A percentile compares a stretch with the other conserved stretches of the same genome.
phyloP scores from a whole-genome alignment of 345 rosid species.

The Noccaea bulbosa region DNA sequence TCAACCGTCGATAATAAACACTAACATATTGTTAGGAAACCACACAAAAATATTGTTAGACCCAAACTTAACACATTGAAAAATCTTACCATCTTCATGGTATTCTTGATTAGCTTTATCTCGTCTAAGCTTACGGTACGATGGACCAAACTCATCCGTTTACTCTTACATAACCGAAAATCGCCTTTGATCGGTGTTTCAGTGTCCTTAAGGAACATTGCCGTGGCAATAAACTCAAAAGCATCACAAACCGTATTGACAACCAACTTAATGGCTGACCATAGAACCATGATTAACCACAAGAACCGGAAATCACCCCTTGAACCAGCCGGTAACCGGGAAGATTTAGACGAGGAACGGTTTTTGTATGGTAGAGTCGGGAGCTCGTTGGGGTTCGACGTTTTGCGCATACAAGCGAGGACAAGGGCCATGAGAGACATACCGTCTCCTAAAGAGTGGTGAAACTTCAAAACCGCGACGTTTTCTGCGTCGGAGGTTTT shows the following conservation, averaged over 20 bases:
- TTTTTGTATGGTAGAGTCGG: conserved; percentile 60
- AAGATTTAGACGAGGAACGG: neutral
- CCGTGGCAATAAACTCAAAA: conserved; percentile 49
- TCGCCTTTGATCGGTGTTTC: conserved; percentile 59
- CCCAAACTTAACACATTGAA: no score
- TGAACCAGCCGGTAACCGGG: conserved; percentile 7
- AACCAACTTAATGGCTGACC: conserved; percentile 48
- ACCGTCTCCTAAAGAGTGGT: conserved; percentile 73
- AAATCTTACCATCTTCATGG: conserved; percentile 47
- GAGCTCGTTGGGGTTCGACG: conserved; percentile 58
- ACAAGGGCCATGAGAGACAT: conserved; percentile 66
- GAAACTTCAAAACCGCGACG: conserved; percentile 49
- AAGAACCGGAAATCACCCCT: conserved; percentile 36
- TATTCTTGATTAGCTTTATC: conserved; percentile 50
- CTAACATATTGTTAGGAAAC: neutral
- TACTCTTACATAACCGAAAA: conserved; percentile 16
- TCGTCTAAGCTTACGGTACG: conserved; percentile 59
- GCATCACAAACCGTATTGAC: conserved; percentile 62
- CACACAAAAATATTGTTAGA: neutral
- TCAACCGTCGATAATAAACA: neutral
- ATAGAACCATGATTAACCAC: conserved; percentile 50
- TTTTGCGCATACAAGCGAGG: conserved; percentile 59
- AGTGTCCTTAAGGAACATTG: conserved; percentile 54
- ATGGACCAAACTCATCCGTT: conserved; percentile 51
- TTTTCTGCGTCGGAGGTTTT: conserved; percentile 74